Evolutionary conservation across 768 basidiomycete genomes (phyloP).

Genomic region (Stropharia rugosoannulata): DNA sequence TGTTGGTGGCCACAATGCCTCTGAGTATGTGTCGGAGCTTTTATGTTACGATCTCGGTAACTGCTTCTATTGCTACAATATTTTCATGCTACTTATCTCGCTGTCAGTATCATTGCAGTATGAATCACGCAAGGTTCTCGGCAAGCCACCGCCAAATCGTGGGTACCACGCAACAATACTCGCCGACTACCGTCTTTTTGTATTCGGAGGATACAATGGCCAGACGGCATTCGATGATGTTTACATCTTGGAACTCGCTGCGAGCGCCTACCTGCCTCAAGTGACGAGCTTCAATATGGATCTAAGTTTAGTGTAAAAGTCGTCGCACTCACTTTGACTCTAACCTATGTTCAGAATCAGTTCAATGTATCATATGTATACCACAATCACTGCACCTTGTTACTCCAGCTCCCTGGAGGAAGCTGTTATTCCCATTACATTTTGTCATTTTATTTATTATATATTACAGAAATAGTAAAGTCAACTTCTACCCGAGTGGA

Average conservation of each 20-base stretch:
- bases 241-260: conserved; percentile 81
- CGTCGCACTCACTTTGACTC: too few relatives aligned
- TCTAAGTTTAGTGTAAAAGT: not conserved
- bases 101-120: conserved; percentile 77
- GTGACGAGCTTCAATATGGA: conserved; percentile 76
- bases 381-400: too few relatives aligned
- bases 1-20: conserved; percentile 85
- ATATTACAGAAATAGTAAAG: too few relatives aligned
- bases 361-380: too few relatives aligned
- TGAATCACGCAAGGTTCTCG: conserved; percentile 68
- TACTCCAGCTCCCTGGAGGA: too few relatives aligned
- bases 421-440: too few relatives aligned
- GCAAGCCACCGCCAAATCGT: conserved; percentile 68
- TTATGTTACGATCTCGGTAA: conserved; percentile 86
- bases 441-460: too few relatives aligned
- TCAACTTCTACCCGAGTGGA: too few relatives aligned
- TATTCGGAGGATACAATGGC: conserved; percentile 90
- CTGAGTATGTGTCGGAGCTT: conserved; percentile 70
- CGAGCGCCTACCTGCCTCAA: conserved; percentile 86
- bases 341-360: too few relatives aligned
- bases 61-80: conserved; percentile 6
- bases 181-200: conserved; percentile 81
- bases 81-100: not conserved
- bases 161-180: conserved; percentile 86
- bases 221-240: conserved; percentile 84